phyloP scores from a whole-genome alignment of 139 green algal species.

The Micractinium sp. region DNA sequence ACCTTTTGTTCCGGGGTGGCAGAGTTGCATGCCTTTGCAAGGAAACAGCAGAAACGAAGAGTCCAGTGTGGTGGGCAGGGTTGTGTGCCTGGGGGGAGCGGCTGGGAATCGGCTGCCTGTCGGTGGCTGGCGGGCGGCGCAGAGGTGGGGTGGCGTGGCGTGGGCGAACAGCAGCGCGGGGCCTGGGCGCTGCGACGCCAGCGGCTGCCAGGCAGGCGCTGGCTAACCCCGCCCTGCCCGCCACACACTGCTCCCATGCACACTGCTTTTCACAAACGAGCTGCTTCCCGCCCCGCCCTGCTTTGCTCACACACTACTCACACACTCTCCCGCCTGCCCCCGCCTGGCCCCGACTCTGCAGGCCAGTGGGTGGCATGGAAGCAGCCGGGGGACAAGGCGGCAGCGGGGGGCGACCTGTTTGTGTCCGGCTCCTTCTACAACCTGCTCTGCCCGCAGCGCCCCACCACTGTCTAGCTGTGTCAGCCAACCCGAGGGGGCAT shows the following conservation, averaged over 20 bases:
- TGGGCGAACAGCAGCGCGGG: too few species aligned
- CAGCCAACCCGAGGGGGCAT: too few species aligned
- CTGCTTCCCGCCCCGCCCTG: too few species aligned
- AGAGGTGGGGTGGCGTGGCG: not conserved
- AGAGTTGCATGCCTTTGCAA: too few species aligned
- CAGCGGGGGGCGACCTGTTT: slow-evolving; percentile 88
- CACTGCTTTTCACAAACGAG: too few species aligned
- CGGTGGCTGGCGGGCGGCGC: too few species aligned
- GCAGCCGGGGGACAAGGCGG: slow-evolving; percentile 72
- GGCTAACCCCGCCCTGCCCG: not conserved
- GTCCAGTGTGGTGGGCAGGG: too few species aligned
- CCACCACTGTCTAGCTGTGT: slow-evolving; percentile 50
- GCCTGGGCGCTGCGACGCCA: not conserved
- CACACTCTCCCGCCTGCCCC: not conserved
- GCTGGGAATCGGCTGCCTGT: too few species aligned
- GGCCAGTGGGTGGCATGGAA: slow-evolving; percentile 95
- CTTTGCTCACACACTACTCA: too few species aligned
- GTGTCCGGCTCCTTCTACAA: slow-evolving; percentile 94
- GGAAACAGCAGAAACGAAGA: too few species aligned
- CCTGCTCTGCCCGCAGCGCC: slow-evolving; percentile 91
- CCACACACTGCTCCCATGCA: not conserved
- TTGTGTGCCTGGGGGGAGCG: too few species aligned
- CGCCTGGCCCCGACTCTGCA: not conserved
- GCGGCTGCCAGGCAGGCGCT: not conserved
- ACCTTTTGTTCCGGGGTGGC: too few species aligned